Evolutionary conservation across 768 basidiomycete genomes (phyloP), one percentile per base, ranked within the genome.

Genomic region (Podaxis sp.): DNA sequence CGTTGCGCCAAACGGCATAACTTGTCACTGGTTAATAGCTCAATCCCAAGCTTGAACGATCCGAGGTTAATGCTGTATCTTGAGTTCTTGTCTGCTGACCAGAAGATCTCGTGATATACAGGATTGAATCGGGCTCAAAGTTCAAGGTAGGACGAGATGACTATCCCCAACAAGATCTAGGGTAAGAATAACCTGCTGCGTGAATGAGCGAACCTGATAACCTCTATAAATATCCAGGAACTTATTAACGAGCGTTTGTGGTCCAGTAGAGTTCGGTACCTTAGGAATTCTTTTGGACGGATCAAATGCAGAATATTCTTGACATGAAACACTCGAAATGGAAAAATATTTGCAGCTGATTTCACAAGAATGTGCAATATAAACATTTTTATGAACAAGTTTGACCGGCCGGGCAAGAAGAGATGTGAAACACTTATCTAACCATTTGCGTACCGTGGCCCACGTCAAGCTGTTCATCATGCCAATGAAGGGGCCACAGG

Each of bases 381-480:
- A 17, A 46, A 46, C 43, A 46, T 46, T n/a, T 46, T n/a, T n/a
- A 46, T 19, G 12, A 46, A 46, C 17, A 8, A n/a, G 5, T 19
- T 8, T n/a, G 19, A 15, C 43, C 43, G 52, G 17, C 29, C 52
- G 33, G 37, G 36, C 17, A 13, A 12, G 29, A n/a, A 29, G 52
- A 29, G 52, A 29, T 29, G 52, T 4, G 52, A 54, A 36, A 54
- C 49, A 50, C 19, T 4, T 25, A 51, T 51, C 12, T 54, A 19
- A 15, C 43, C 43, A 54, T 37, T 8, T 17, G 27, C 17, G 52
- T 29, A 54, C n/a, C 36, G 52, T 33, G 29, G 27, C 33, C 33
- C 38, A 50, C 49, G 49, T 27, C 49, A 50, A 50, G 49, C 37
- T 38, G 38, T 55, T 40, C 36, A 55, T 55, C 54, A 55, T 38